A percentile compares a stretch with the other conserved stretches of the same genome.
Conservation (phyloP, 208 protist species). For the Acanthamoeba quina region DNA sequence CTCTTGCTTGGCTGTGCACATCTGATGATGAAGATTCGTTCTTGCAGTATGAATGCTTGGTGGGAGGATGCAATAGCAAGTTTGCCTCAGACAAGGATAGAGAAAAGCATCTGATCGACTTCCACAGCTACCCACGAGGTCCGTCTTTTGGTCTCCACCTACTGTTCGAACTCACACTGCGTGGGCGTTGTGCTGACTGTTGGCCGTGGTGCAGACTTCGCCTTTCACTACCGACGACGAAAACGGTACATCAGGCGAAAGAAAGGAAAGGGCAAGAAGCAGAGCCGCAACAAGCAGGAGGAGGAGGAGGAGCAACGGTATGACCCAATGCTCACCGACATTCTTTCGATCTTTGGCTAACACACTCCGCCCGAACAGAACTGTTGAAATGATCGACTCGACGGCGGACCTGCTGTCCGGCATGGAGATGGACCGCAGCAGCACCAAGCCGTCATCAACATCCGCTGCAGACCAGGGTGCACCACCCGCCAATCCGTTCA, state of each 20-base stretch:
- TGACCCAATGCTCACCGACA: background rate
- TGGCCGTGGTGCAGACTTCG: background rate
- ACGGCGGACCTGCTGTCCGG: background rate
- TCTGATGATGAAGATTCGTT: too few relatives aligned
- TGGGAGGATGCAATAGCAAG: background rate
- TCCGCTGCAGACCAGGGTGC: background rate
- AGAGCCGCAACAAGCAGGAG: background rate
- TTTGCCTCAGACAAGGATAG: conserved; percentile 48
- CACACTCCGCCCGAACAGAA: background rate
- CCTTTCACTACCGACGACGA: background rate
- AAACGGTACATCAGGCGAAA: background rate
- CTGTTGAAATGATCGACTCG: conserved; percentile 33
- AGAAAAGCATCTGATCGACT: conserved; percentile 27
- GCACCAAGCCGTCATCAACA: too few relatives aligned
- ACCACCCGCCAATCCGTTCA: conserved; percentile 21
- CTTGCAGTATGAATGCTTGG: conserved; percentile 53
- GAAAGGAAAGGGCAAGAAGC: conserved; percentile 25
- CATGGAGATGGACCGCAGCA: background rate
- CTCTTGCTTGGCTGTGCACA: background rate
- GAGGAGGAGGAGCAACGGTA: background rate
- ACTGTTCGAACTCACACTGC: background rate
- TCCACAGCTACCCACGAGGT: conserved; percentile 52
- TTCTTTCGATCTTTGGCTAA: background rate
- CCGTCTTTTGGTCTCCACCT: background rate
- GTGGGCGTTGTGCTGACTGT: background rate